Base-by-base conservation (phyloP, 345 rosid species). In the Syzygium jambos region DNA sequence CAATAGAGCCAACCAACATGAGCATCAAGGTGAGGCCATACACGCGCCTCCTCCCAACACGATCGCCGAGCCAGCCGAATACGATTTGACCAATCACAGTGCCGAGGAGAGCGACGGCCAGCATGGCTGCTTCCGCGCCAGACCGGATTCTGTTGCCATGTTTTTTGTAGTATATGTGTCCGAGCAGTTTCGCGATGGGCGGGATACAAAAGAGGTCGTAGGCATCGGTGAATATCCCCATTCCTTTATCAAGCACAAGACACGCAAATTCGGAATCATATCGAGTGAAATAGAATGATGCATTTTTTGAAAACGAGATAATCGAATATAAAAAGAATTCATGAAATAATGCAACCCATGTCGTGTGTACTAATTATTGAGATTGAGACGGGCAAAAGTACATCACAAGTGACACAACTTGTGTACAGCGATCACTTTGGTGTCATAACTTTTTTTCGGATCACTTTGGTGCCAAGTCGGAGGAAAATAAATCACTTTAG, bases 151-250 rank as follows among this genome's bases (percentile, higher is more conserved):
- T 1, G 10, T 51, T 12, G 4, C 25, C 80, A 16, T 4, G 8
- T 43, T 46, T 0, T 5, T 53, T 56, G 89, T 92, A 92, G 89
- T 94, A 92, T 51, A 92, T 87, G 15, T 87, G 54, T 22, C 88
- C 91, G 27, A 94, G 59, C 15, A 94, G 88, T 5, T 22, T 88
- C 85, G 87, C 54, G 87, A 94, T 88, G 2, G 94, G 92, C 12
- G 95, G 91, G 87, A 94, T 85, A 56, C 95, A 94, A 87, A 94
- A 93, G 89, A 94, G 91, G 68, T 93, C 94, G 55, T 94, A 94
- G 56, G 94, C 90, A 73, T 93, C 95, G 51, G 89, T 90, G 92
- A 94, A 94, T 57, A 94, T 91, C 0, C 94, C 95, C 94, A 94
- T 93, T 2, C 94, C 94, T 80, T 77, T 34, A 14, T 30, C 38